phyloP scores from a whole-genome alignment of 306 rosid genomes.

The apple (Malus domestica) region DNA sequence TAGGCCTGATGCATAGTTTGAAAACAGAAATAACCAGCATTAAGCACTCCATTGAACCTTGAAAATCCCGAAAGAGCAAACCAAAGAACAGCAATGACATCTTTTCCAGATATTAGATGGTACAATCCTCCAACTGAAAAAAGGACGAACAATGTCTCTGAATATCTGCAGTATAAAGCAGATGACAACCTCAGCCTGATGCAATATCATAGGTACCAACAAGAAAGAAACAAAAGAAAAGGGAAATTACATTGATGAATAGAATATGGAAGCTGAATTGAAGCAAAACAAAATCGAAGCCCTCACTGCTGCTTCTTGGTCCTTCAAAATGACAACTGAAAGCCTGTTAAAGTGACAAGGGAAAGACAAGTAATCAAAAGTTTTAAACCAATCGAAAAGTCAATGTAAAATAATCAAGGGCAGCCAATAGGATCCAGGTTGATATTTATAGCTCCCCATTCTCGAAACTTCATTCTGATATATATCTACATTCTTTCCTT shows the following conservation, averaged over 20 bases:
- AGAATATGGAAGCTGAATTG: conserved; percentile 85
- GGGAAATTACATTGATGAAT: conserved; percentile 63
- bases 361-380: conserved; percentile 20
- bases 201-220: not conserved
- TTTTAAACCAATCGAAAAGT: not conserved
- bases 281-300: conserved; percentile 86
- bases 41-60: conserved; percentile 85
- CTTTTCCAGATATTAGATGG: conserved; percentile 31
- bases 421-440: not conserved
- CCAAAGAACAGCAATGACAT: conserved; percentile 36
- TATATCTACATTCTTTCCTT: no score
- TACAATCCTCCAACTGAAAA: conserved; percentile 76
- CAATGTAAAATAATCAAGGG: not conserved
- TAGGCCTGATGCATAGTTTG: conserved; percentile 67
- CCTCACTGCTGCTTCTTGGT: conserved; percentile 48
- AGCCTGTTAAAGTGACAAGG: conserved; percentile 41
- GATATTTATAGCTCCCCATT: no score
- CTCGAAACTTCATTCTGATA: no score
- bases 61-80: conserved; percentile 66
- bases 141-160: conserved; percentile 70
- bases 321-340: conserved; percentile 55
- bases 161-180: conserved; percentile 50
- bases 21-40: conserved; percentile 87
- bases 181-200: not conserved
- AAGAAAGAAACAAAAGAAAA: not conserved